Base-by-base conservation (phyloP, 2,329 filamentous ascomycete genomes). In the Xylaria arbuscula region DNA sequence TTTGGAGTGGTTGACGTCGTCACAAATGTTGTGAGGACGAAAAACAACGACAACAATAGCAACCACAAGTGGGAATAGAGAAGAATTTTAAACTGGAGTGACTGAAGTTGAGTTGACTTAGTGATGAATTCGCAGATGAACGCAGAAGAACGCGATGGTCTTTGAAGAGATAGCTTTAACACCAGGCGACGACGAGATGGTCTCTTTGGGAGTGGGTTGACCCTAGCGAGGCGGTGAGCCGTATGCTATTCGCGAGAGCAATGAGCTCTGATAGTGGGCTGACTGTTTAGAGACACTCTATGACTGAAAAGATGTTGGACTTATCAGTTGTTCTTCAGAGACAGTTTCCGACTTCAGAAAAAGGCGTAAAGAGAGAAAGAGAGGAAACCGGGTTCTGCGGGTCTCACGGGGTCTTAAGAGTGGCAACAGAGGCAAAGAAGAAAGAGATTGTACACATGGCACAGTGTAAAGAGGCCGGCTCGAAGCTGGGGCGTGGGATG, bases 161-260 rank as follows among this genome's bases (percentile, higher is more conserved):
- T 64, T 67, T 56, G 36, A 64, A 59, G 42, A 62, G 38, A 59
- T 40, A 54, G 40, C 22, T 62, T 51, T 58, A 55, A 15, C 24
- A 58, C 56, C 24, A 63, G 53, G 55, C 38, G 58, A 57, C 62
- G 51, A 63, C 65, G 51, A 54, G 56, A 50, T 32, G 19, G 59
- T 60, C 50, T 68, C 62, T 72, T 67, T 66, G 64, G 68, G 28
- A 70, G 58, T 65, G 58, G 67, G 45, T 50, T 70, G 67, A 67
- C 69, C 66, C 66, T 62, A 66, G 68, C 61, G 61, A 70, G 65
- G 62, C 66, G 68, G 72, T 65, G 68, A 70, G 36, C 64, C 65
- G 68, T 70, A 60, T 71, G 68, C 64, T 72, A 72, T 64, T 71
- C 72, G 71, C 58, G 71, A 72, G 73, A 68, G 71, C 66, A 70